These are phyloP conservation scores for Kurtzmaniella natalensis DNA, from an alignment of 1,139 yeast genomes.

Conservation along the genomic window DNA sequence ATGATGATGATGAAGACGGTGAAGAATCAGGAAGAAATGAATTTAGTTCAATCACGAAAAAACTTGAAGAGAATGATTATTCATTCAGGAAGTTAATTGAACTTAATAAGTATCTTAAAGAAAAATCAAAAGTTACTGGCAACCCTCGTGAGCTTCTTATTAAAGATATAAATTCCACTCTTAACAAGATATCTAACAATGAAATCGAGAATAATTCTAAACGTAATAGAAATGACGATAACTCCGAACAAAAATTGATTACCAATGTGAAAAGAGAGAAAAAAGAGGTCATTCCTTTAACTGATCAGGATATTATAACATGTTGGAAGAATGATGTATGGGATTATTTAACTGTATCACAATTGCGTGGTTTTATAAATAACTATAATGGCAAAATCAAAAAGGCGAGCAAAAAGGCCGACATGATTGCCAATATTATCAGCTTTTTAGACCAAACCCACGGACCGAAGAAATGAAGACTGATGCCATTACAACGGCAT, in stretches of 20 bases:
- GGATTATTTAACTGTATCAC: conserved; percentile 33
- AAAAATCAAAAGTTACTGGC: conserved; percentile 8
- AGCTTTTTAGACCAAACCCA: conserved; percentile 17
- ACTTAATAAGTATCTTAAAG: conserved; percentile 6
- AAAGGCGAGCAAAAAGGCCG: conserved; percentile 36
- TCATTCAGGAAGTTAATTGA: conserved; percentile 13
- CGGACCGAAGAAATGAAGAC: too few species aligned
- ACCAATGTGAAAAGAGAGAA: conserved; percentile 12
- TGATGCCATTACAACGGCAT: too few species aligned
- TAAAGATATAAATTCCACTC: conserved; percentile 9
- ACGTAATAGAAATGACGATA: conserved; percentile 2
- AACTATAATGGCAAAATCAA: conserved; percentile 30
- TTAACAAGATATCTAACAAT: conserved; percentile 17
- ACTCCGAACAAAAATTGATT: conserved; percentile 2
- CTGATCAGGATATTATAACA: conserved; percentile 29
- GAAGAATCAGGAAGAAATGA: conserved; percentile 1
- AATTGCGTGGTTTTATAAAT: conserved; percentile 33
- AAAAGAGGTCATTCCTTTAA: conserved; percentile 18
- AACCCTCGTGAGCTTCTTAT: conserved; percentile 12
- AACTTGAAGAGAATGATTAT: conserved; percentile 14
- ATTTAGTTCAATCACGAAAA: background rate
- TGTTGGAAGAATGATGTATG: conserved; percentile 39
- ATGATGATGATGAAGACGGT: conserved; percentile 13
- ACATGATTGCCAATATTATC: conserved; percentile 36
- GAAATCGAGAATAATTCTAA: conserved; percentile 7